Percentiles rank a stretch among this genome's conserved stretches.
These are phyloP conservation scores for Rhodomyrtus tomentosa DNA, from an alignment of 345 rosid species.

Conservation along the genomic window DNA sequence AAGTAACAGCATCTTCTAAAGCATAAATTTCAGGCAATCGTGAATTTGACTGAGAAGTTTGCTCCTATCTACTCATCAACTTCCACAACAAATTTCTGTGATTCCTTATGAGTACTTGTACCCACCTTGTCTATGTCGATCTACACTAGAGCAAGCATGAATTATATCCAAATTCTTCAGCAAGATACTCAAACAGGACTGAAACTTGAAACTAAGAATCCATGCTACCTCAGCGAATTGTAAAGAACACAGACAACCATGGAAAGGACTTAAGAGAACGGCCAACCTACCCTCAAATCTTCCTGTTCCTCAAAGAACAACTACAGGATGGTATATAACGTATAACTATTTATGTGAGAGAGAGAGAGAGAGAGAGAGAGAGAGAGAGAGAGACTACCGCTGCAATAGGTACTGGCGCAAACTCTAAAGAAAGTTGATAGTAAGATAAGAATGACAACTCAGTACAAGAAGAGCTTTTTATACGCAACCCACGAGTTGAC, in stretches of 20 bases:
- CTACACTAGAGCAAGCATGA: not conserved
- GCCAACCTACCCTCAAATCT: not conserved
- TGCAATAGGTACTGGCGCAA: not conserved
- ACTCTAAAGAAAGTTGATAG: not conserved
- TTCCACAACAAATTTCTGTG: not conserved
- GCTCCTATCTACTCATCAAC: not conserved
- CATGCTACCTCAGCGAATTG: not conserved
- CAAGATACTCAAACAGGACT: not conserved
- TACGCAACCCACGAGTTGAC: not conserved
- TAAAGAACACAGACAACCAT: not conserved
- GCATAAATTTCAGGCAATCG: not conserved
- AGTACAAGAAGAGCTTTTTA: not conserved
- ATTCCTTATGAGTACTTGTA: not conserved
- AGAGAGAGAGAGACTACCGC: not conserved
- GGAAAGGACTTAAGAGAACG: not conserved
- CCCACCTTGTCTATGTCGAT: not conserved
- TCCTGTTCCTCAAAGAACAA: not conserved
- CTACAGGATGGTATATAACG: not conserved
- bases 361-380: not conserved
- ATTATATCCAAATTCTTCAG: not conserved
- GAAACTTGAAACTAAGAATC: not conserved
- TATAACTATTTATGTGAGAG: not conserved
- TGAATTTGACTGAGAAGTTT: not conserved
- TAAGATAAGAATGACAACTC: not conserved
- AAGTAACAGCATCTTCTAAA: not conserved